Conservation (phyloP, 2,329 filamentous ascomycete genomes). For the Aspergillus fumigatiaffinis region DNA sequence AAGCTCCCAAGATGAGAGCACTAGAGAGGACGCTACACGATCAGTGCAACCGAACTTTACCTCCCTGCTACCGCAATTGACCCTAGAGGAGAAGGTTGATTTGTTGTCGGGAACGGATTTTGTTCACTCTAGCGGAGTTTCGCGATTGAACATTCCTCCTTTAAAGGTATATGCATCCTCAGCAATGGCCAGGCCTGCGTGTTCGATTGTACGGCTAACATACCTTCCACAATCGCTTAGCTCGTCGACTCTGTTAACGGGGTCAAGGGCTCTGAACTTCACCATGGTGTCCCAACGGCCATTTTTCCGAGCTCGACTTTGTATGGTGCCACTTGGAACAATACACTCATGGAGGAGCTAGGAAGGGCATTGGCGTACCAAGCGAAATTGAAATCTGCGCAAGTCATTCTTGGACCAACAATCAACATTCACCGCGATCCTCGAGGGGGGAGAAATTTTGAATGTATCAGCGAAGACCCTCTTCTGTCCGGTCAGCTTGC, state of each 20-base stretch:
- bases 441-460: conserved; percentile 16
- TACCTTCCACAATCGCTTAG: background rate
- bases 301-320: conserved; percentile 1
- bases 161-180: no score
- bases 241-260: background rate
- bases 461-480: conserved; percentile 16
- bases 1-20: no score
- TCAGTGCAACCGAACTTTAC: no score
- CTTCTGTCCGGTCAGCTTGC: conserved; percentile 11
- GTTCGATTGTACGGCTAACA: no score
- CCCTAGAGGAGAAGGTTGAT: conserved; percentile 8
- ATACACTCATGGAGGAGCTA: background rate
- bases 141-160: conserved; percentile 3
- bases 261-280: background rate
- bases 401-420: conserved; percentile 13
- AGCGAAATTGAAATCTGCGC: conserved; percentile 8
- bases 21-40: no score
- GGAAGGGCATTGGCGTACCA: conserved; percentile 2
- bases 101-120: conserved; percentile 7
- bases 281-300: background rate
- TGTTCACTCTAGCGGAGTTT: conserved; percentile 1
- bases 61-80: background rate
- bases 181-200: no score
- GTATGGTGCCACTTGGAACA: conserved; percentile 2
- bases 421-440: conserved; percentile 13